Base-by-base conservation (phyloP, 2,329 filamentous ascomycete genomes). In the Mycocentrospora acerina region DNA sequence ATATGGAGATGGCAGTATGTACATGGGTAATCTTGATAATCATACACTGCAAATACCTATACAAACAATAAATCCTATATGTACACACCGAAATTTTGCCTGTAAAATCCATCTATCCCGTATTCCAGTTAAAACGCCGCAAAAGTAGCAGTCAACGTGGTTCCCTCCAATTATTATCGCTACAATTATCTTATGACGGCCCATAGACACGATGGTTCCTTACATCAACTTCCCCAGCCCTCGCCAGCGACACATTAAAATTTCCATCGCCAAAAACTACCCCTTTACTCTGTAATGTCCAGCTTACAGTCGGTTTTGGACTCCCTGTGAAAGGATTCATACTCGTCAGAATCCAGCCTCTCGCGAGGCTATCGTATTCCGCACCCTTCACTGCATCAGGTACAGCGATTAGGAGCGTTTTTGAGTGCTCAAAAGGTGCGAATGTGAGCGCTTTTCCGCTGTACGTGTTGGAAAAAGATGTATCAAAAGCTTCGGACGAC, bases 201-300 rank as follows among this genome's bases (percentile, higher is more conserved):
- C 42, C 42, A n/a, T 44, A 40, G 1, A 44, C 42, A 2, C 37
- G 33, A 27, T 44, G 42, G 29, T 40, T 48, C 25, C 52, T 49
- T 25, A 50, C 43, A 17, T 46, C 42, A 32, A 7, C 32, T 19
- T 44, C 39, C 12, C 32, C 40, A 18, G 42, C 33, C 7, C 41
- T 33, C 14, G 41, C 53, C 27, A 61, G 24, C 4, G 34, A 48
- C 2, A 22, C 40, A 27, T 40, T 41, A 18, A 65, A 62, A 8
- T 37, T 35, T 10, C 17, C 35, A 38, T 70, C 69, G 13, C 64
- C 66, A 55, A 72, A 71, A 6, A 72, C 40, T 3, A 66, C 59
- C 2, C 62, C 62, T 51, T 72, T 72, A 3, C 60, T 60, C 22
- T 65, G 51, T 18, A 72, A 25, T 2, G 62, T 69, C 70, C 70